These are phyloP conservation scores for Detonula confervacea DNA, from an alignment of 352 stramenopile species.

Conservation along the genomic window DNA sequence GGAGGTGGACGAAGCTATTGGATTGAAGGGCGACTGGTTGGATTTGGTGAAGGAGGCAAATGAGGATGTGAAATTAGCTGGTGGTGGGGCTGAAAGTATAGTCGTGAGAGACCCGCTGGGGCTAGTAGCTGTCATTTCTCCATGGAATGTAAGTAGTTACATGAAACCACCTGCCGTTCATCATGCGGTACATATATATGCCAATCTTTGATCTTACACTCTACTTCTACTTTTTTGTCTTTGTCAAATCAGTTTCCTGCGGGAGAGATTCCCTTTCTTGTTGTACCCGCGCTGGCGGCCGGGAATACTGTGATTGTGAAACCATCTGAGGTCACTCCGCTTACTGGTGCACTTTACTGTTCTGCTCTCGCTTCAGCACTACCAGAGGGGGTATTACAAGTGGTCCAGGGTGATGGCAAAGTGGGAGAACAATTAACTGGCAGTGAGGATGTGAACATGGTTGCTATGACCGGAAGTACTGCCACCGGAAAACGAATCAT, in stretches of 20 bases:
- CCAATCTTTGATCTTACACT: too few relatives aligned
- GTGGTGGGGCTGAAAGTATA: constrained; percentile 35
- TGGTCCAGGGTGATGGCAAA: constrained; percentile 64
- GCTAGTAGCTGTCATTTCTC: constrained; percentile 63
- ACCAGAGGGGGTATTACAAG: constrained; percentile 75
- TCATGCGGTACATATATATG: too few relatives aligned
- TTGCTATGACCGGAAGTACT: constrained; percentile 92
- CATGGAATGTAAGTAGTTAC: too few relatives aligned
- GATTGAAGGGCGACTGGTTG: constrained; percentile 40
- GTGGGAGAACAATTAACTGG: constrained; percentile 75
- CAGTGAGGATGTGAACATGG: constrained; percentile 85
- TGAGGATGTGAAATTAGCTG: constrained; percentile 34
- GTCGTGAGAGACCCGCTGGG: constrained; percentile 54
- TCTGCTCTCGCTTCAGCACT: constrained; percentile 89
- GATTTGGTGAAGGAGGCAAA: constrained; percentile 61
- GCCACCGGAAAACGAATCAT: constrained; percentile 88
- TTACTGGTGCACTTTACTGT: constrained; percentile 92
- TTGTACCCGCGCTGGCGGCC: constrained; percentile 90
- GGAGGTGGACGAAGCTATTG: constrained; percentile 45
- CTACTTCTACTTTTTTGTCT: too few relatives aligned
- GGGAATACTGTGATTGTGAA: constrained; percentile 97
- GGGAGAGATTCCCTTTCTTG: constrained; percentile 98
- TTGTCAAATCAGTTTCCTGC: too few relatives aligned
- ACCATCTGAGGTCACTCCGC: constrained; percentile 93
- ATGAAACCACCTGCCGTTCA: too few relatives aligned